Conservation (phyloP, 768 basidiomycete genomes). For the Termitomyces sp. region DNA sequence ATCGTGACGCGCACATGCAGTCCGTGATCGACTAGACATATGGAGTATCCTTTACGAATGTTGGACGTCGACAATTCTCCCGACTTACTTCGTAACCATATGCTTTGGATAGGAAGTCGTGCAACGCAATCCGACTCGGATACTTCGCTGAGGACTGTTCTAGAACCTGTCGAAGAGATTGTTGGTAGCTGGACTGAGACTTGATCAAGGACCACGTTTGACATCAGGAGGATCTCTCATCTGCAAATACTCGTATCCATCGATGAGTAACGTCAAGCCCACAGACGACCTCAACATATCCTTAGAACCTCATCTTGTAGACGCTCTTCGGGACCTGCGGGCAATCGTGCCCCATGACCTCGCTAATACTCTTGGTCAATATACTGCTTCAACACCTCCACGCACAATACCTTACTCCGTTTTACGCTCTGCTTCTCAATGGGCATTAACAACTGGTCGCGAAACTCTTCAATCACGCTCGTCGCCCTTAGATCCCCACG, state of each 20-base stretch:
- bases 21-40: neutral
- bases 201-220: neutral
- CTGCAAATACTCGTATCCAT: slow-evolving; percentile 14
- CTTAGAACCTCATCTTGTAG: slow-evolving; percentile 57
- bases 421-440: slow-evolving; percentile 55
- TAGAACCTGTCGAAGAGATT: neutral
- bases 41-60: neutral
- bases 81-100: neutral
- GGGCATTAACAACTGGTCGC: slow-evolving; percentile 56
- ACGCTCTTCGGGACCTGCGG: slow-evolving; percentile 39
- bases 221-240: neutral
- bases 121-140: neutral
- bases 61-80: neutral
- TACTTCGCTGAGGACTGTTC: neutral
- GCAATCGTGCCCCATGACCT: slow-evolving; percentile 40
- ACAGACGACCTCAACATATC: slow-evolving; percentile 52
- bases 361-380: slow-evolving; percentile 32
- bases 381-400: slow-evolving; percentile 29
- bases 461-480: slow-evolving; percentile 28
- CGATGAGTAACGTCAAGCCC: slow-evolving; percentile 13
- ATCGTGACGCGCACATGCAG: neutral
- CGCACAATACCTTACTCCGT: slow-evolving; percentile 57
- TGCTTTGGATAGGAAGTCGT: neutral
- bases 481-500: slow-evolving; percentile 41
- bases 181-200: neutral